A percentile compares a stretch with the other conserved stretches of the same genome.
phyloP scores from a whole-genome alignment of 805 yeast species.

The Barnettozyma vustinii region DNA sequence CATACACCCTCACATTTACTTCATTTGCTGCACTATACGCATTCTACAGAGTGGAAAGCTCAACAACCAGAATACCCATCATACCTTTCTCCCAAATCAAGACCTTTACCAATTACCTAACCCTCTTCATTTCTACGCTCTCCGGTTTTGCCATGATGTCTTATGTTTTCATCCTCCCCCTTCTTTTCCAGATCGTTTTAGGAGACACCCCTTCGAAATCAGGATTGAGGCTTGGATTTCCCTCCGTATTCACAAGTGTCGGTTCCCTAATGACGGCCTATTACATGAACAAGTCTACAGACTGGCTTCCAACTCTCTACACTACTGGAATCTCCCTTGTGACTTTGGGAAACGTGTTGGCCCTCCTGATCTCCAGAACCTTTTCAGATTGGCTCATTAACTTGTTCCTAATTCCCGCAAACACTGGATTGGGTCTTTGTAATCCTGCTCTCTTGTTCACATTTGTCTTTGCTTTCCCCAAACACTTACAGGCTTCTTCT shows the following conservation, averaged over 20 bases:
- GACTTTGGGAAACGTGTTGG: conserved; percentile 32
- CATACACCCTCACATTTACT: conserved; percentile 7
- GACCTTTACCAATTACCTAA: conserved; percentile 21
- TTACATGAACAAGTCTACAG: conserved; percentile 29
- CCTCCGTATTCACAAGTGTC: conserved; percentile 37
- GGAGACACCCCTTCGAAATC: conserved; percentile 37
- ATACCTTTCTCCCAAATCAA: conserved; percentile 29
- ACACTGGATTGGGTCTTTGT: conserved; percentile 52
- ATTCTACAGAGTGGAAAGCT: conserved; percentile 20
- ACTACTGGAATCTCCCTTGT: conserved; percentile 31
- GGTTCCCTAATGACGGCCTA: conserved; percentile 37
- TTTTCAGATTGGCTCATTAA: conserved; percentile 30
- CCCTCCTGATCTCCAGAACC: conserved; percentile 35
- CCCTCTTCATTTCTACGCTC: conserved; percentile 29
- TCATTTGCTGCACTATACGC: conserved; percentile 15
- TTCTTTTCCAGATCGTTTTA: conserved; percentile 36
- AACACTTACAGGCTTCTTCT: conserved; percentile 54
- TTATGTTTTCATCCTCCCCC: conserved; percentile 37
- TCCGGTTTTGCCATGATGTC: conserved; percentile 36
- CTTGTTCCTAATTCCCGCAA: conserved; percentile 36
- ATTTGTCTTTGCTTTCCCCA: conserved; percentile 64
- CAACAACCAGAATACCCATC: conserved; percentile 28
- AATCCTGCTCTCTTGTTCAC: conserved; percentile 59
- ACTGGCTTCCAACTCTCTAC: conserved; percentile 26
- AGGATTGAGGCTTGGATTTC: conserved; percentile 37